These are phyloP conservation scores for Dujonia santamariae DNA, from an alignment of 1,139 yeast genomes.

Conservation along the genomic window DNA sequence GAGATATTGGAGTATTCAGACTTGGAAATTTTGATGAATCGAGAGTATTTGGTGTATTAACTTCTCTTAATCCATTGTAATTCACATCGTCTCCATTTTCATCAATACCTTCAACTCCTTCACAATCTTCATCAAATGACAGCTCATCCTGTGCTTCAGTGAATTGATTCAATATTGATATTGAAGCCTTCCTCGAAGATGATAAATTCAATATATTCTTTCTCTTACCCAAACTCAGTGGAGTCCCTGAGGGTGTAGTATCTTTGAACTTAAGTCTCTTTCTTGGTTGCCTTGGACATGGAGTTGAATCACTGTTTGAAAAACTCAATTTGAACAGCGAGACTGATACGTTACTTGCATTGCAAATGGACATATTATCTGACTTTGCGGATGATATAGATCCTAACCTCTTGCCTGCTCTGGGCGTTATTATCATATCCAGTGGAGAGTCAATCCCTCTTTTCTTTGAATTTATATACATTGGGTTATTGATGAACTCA, in stretches of 20 bases:
- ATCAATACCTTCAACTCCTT: constrained; percentile 6
- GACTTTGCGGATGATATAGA: constrained; percentile 1
- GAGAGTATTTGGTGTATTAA: neutral
- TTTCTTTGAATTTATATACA: constrained; percentile 8
- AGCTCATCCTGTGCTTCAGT: constrained; percentile 9
- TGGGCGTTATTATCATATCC: constrained; percentile 9
- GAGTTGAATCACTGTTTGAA: constrained; percentile 30
- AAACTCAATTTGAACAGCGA: constrained; percentile 21
- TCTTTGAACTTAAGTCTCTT: constrained; percentile 25
- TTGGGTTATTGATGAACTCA: constrained; percentile 6
- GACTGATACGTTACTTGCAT: constrained; percentile 10
- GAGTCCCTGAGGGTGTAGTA: constrained; percentile 9
- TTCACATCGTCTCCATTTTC: constrained; percentile 13
- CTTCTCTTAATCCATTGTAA: neutral
- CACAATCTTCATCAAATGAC: constrained; percentile 3
- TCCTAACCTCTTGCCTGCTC: neutral
- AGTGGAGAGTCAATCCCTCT: constrained; percentile 9
- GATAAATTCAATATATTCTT: constrained; percentile 22
- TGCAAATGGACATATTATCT: constrained; percentile 8
- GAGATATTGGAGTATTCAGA: constrained; percentile 31
- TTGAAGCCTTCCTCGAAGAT: constrained; percentile 22
- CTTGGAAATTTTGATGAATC: constrained; percentile 5
- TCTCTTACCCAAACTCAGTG: constrained; percentile 11
- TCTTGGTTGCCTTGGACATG: constrained; percentile 32
- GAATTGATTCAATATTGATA: constrained; percentile 10